Evolutionary conservation across 129 eudicot genomes (phyloP), one percentile per base, ranked within the genome.

Genomic region (Lonicera japonica): DNA sequence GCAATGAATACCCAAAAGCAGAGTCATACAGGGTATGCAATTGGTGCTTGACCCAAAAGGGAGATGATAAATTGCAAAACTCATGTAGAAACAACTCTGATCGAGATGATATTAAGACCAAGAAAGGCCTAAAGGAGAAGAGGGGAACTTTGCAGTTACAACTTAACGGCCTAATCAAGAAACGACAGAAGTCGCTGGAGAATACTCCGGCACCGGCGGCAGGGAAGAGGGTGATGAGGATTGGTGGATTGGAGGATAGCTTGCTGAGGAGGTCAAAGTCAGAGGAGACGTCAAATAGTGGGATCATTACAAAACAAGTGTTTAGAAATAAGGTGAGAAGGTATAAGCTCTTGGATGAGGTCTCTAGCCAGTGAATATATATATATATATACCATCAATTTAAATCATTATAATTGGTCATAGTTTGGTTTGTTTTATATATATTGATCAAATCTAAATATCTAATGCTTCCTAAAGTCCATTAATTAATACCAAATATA

Each of bases 311-410:
- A 54, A 82, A 73, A 73, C 82, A 79, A 8, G 76, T 77, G 9
- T 74, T 77, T 60, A 84, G 79, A 54, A 79, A 79, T 75, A 88
- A 75, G 89, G 96, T 82, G 60, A 84, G 96, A 68, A 84, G 94
- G 79, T 85, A 88, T 75, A 88, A 80, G 75, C 82, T 79, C 64
- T 70, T 88, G 62, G 96, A 88, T 48, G 94, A 84, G 64, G 89
- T 88, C 34, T 82, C 94, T 11, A 83, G 77, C 48, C 76, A 69
- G 43, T 46, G 21, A 50, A 50, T 50, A 50, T 9, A 14, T 14
- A 43, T 43, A 43, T 43, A 8, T 43, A 43, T 43, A 43, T 43
- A 43, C 50, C 50, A 43, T 10, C 50, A 43, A n/a, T 6, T 29
- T 29, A 29, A 6, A 29, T 29, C 36, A 29, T 29, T 2, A 6